Evolutionary conservation across 257 asterid genomes (phyloP), one percentile per base, ranked within the genome.

Genomic region (Linderniella brevidens): DNA sequence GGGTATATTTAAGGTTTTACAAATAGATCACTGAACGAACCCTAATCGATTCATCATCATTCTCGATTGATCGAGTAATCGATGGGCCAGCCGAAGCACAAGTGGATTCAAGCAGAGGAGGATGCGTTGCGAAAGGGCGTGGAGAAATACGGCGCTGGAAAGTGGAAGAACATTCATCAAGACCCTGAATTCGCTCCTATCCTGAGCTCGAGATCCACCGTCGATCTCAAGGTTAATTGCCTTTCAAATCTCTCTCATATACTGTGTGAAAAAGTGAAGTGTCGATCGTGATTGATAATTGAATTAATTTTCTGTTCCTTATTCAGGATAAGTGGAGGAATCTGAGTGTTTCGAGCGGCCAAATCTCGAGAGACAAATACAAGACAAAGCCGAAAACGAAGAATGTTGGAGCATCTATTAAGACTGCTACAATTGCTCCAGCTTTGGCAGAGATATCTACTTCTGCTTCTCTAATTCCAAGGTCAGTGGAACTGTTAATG

Each of bases 321-420:
- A 8, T 18, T 15, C 60, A 82, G 97, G 95, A 87, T 74, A 87
- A 87, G 62, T 87, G 95, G 95, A 61, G 97, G 55, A 87, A 87
- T 64, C 65, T 87, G 73, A 77, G 70, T 51, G 88, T 74, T 46
- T 86, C 90, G 42, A 79, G 54, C 67, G 93, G 81, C 36, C 75
- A 62, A 64, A 75, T 68, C 1, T 61, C 82, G 11, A 73, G 82
- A 61, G 93, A 75, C 10, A 86, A 72, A 59, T 68, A 82, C 7
- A 77, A 71, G 76, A 39, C 64, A 8, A 82, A 83, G 50, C 64
- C 47, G 15, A 82, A 77, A 71, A 55, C 51, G 44, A 62, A 37
- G 32, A 25, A 25, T 25, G 32, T 25, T 6, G 32, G 32, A 25
- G 32, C 32, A 25, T 25, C 32, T 3, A 25, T 25, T n/a, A n/a